Base-by-base conservation (phyloP, 2,329 filamentous ascomycete species). In the Teratosphaeria viscida region DNA sequence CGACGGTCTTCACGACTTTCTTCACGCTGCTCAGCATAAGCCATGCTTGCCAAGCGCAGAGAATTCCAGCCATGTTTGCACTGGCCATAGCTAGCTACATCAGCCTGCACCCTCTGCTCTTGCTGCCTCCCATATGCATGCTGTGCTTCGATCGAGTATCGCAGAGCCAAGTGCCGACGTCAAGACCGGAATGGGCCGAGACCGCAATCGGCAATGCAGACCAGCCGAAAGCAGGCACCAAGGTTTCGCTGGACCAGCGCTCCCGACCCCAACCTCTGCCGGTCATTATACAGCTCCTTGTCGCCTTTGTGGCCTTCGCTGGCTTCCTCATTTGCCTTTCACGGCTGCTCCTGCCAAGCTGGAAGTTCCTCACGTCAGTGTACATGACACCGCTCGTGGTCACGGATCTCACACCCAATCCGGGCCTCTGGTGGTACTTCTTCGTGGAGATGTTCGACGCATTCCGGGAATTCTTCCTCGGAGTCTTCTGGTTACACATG, bases 371-470 rank as follows among this genome's bases (percentile, higher is more conserved):
- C 23, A 76, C 82, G 7, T 90, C 91, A 23, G 96, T 94, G 0
- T 99, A 99, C 74, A 91, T 92, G 66, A 90, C 95, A 54, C 92
- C 96, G 67, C 81, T 99, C 43, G 85, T 94, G 0, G 82, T 99
- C 2, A 90, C 91, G 8, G 94, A 99, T 71, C 81, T 99, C 49
- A 95, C 92, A 0, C 94, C 94, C 12, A 99, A 97, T 65, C 88
- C 95, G 34, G 94, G 94, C 1, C 80, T 99, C 1, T 99, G 94
- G 94, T 99, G 94, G 94, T 99, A 99, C 76, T 99, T 99, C 77
- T 97, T 99, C 72, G 95, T 95, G 66, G 92, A 99, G 72, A 99
- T 99, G 85, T 99, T 99, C 73, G 94, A 99, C 76, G 92, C 92
- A 0, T 99, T 99, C 81, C 84, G 94, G 47, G 87, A 88, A 67